A percentile compares a stretch with the other conserved stretches of the same genome.
Evolutionary conservation across 176 grass and related monocot species (phyloP).

Genomic region (Juncus effusus): DNA sequence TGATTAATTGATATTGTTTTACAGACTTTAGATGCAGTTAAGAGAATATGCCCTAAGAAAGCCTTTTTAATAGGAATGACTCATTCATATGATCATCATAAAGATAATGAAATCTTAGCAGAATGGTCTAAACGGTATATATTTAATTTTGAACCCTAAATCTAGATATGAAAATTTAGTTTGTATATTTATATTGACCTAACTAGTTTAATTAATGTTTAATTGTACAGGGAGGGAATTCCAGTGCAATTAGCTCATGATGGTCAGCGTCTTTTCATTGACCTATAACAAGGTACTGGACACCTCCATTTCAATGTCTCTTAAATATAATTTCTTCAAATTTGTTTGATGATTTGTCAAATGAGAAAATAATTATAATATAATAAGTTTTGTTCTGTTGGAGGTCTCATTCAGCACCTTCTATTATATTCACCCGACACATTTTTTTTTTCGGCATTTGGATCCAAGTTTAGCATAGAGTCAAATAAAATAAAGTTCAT

Average conservation of each 20-base stretch:
- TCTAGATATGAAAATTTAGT: not conserved
- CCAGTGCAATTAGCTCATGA: constrained; percentile 79
- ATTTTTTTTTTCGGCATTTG: too few relatives aligned
- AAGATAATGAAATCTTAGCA: constrained; percentile 67
- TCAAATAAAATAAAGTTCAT: too few relatives aligned
- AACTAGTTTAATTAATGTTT: constrained; percentile 10
- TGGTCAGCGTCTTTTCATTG: constrained; percentile 61
- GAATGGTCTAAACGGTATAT: constrained; percentile 72
- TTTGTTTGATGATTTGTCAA: too few relatives aligned
- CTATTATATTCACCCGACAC: too few relatives aligned
- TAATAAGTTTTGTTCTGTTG: too few relatives aligned
- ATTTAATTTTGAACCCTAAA: constrained; percentile 24
- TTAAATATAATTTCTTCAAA: too few relatives aligned
- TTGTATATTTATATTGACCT: too few relatives aligned
- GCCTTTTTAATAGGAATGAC: constrained; percentile 91
- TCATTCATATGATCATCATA: constrained; percentile 86
- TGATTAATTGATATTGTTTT: not conserved
- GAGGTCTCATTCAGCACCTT: too few relatives aligned
- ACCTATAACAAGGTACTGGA: constrained; percentile 50
- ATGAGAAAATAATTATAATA: too few relatives aligned
- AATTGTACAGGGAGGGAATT: constrained; percentile 74
- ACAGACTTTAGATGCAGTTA: constrained; percentile 87
- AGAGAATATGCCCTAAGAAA: constrained; percentile 81
- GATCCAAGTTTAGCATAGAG: too few relatives aligned
- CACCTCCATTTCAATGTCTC: not conserved